Base-by-base conservation (phyloP, 2,329 filamentous ascomycete genomes). In the Pseudopithomyces maydicus region DNA sequence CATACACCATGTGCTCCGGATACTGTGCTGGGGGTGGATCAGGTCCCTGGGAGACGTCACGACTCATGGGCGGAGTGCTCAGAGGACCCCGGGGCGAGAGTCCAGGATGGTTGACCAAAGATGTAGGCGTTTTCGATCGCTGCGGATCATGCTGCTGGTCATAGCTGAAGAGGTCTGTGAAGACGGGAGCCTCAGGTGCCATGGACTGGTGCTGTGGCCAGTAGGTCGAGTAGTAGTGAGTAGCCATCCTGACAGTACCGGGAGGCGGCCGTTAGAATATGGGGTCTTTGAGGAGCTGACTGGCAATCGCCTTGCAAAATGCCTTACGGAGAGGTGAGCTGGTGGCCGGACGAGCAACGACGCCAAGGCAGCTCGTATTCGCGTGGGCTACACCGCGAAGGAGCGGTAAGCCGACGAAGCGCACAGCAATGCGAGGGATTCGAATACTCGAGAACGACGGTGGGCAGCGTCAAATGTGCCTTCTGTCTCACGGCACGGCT, bases 81-180 rank as follows among this genome's bases (percentile, higher is more conserved):
- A 75, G 66, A 20, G 72, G 69, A 11, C 64, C 67, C 43, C 64
- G 66, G 45, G 73, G 72, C n/a, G 72, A 75, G 14, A 58, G 61
- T 38, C 70, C 69, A 39, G 67, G 63, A 57, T 75, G 71, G 52
- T 72, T 74, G 57, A 71, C 62, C 53, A 76, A 47, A 11, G 72
- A 74, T 1, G 71, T 69, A 38, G 72, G 72, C 41, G 73, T 72
- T 61, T 75, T 76, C n/a, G 71, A 64, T 11, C 68, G 64, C 54
- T 56, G 65, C 33, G 52, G 45, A 49, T 65, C 67, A 66, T 69
- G 62, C 20, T 71, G 67, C 52, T 17, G 38, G 7, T 52, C 56
- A 56, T 66, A 63, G 42, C 46, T 56, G 8, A 67, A 70, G 4
- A 57, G 44, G 57, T 68, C 59, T 41, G 63, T 56, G 19, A 65